A percentile compares a stretch with the other conserved stretches of the same genome.
phyloP scores from a whole-genome alignment of 768 basidiomycete genomes.

The Agaricus blazei region DNA sequence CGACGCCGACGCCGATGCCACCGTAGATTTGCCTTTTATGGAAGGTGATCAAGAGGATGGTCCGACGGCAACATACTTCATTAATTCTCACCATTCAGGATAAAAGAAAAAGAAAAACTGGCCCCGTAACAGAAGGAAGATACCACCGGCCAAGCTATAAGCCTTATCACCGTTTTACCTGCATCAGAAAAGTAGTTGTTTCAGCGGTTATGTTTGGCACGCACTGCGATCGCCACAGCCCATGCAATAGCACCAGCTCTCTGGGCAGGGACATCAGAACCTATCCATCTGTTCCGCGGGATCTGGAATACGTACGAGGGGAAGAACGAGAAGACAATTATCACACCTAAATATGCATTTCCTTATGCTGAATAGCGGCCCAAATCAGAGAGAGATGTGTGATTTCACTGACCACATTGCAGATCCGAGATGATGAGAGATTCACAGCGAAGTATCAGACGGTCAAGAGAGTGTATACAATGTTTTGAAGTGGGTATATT shows the following conservation, averaged over 20 bases:
- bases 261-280: constrained; percentile 33
- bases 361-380: constrained; percentile 6
- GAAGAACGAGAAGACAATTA: constrained; percentile 70
- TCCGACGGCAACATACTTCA: background rate
- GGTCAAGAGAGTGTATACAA: constrained; percentile 3
- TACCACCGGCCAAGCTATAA: constrained; percentile 62
- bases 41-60: constrained; percentile 4
- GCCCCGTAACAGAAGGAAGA: constrained; percentile 58
- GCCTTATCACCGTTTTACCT: constrained; percentile 29
- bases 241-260: constrained; percentile 70
- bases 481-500: constrained; percentile 5
- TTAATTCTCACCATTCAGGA: constrained; percentile 52
- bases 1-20: constrained; percentile 55
- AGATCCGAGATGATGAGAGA: constrained; percentile 13
- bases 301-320: constrained; percentile 46
- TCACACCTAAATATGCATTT: constrained; percentile 52
- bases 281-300: constrained; percentile 9
- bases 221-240: constrained; percentile 58
- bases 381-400: constrained; percentile 2
- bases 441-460: constrained; percentile 15
- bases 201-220: constrained; percentile 16
- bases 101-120: constrained; percentile 60
- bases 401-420: constrained; percentile 24
- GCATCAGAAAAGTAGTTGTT: constrained; percentile 9
- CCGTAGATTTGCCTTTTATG: constrained; percentile 62